Evolutionary conservation across 2,329 filamentous ascomycete genomes (phyloP), one percentile per base, ranked within the genome.

Genomic region (Monosporascus sp.): DNA sequence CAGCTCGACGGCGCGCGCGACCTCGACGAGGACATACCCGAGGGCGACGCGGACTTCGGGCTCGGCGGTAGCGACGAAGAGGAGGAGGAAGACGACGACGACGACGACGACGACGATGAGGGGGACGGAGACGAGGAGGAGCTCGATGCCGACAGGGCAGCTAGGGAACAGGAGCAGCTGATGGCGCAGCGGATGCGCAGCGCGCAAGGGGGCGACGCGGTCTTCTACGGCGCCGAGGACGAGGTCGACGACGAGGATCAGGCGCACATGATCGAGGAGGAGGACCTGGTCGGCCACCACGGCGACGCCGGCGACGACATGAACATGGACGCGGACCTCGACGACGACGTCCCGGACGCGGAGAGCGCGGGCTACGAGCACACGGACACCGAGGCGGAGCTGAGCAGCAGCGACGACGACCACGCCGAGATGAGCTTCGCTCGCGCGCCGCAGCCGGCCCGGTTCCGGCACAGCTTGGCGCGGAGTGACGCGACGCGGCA

Each of bases 11-110:
- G 73, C 18, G 77, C 65, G 53, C 70, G 77, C 38, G 87, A 91
- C 70, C 70, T 90, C 51, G 88, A 91, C 60, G 86, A 88, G 55
- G 87, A 89, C 49, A 85, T 90, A 18, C 87, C 87, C 1, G 85
- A 89, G 63, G 86, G 79, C 3, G 82, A 83, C 37, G 76, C 73
- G 7, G 78, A 77, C 22, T 80, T 80, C 67, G 76, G 75, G 5
- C 74, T 82, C 50, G 76, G 68, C 48, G 72, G 71, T 4, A 70
- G 75, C 0, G 71, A 73, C 0, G 70, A 70, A 0, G 74, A 72
- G 0, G 70, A 70, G 0, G 70, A 74, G 0, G 72, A 74, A 1
- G 68, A 71, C 0, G 64, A 65, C 17, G 70, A 63, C 11, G 67
- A 64, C 22, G 63, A 61, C n/a, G 68, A 64, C 31, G 68, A 71